Conservation (phyloP, 2,329 filamentous ascomycete species). For the Trichoderma asperellum region DNA sequence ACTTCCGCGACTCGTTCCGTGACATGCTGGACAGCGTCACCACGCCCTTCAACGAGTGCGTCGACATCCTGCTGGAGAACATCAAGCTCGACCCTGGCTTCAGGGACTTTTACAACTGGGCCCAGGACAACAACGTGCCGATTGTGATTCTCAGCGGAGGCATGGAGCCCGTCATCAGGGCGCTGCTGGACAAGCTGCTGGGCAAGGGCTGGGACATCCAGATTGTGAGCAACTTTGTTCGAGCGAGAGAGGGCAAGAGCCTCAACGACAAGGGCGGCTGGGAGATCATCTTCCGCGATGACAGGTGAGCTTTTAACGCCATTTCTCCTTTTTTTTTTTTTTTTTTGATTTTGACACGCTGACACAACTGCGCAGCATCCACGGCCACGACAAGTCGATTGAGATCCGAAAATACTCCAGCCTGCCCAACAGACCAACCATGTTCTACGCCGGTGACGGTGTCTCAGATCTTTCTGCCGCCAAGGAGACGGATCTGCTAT, state of each 20-base stretch:
- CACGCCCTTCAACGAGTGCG: constrained; percentile 79
- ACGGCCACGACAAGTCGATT: constrained; percentile 96
- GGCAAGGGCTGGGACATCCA: constrained; percentile 80
- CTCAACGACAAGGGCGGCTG: constrained; percentile 83
- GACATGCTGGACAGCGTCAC: constrained; percentile 90
- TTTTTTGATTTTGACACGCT: background rate
- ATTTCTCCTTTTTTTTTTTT: background rate
- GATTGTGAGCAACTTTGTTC: constrained; percentile 87
- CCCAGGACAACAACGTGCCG: constrained; percentile 78
- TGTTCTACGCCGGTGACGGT: constrained; percentile 95
- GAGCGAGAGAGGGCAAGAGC: constrained; percentile 63
- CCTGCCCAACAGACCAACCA: constrained; percentile 74
- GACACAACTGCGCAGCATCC: constrained; percentile 56
- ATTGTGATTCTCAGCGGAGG: constrained; percentile 90
- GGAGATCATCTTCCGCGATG: constrained; percentile 87
- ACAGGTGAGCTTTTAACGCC: constrained; percentile 53
- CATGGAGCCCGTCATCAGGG: constrained; percentile 90
- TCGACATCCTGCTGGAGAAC: constrained; percentile 75
- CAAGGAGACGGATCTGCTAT: constrained; percentile 88
- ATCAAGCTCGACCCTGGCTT: constrained; percentile 90
- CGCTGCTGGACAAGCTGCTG: constrained; percentile 77
- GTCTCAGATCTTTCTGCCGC: constrained; percentile 92
- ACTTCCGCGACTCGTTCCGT: constrained; percentile 85
- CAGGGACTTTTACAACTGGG: constrained; percentile 84
- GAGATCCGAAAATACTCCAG: constrained; percentile 86